These are phyloP conservation scores for Eucalyptus fibrosa DNA, from an alignment of 345 rosid genomes.

Conservation along the genomic window DNA sequence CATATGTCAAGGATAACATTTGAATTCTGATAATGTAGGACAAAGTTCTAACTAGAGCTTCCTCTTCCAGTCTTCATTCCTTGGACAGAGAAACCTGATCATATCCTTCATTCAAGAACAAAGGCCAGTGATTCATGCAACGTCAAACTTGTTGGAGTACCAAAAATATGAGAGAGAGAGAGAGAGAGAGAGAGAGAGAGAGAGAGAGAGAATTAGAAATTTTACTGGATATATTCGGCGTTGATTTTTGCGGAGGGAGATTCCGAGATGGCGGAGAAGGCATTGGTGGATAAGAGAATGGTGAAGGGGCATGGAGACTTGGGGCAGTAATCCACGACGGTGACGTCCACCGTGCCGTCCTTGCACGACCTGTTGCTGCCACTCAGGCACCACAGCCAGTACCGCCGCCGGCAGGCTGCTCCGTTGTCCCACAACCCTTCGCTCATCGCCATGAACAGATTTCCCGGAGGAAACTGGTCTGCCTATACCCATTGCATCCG, in stretches of 20 bases:
- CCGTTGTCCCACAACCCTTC: constrained; percentile 23
- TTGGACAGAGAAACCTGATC: neutral
- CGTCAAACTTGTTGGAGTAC: neutral
- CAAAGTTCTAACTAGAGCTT: neutral
- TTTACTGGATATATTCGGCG: constrained; percentile 16
- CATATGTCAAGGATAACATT: neutral
- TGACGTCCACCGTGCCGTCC: constrained; percentile 8
- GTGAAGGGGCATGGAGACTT: constrained; percentile 21
- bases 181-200: neutral
- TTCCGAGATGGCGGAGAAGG: constrained; percentile 3
- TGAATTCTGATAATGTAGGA: neutral
- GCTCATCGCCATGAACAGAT: constrained; percentile 7
- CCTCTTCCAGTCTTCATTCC: neutral
- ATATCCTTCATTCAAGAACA: neutral
- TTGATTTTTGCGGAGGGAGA: constrained; percentile 2
- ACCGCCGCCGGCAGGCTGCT: constrained; percentile 20
- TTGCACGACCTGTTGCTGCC: constrained; percentile 13
- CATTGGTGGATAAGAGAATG: constrained; percentile 4
- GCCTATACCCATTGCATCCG: constrained; percentile 4
- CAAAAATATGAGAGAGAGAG: neutral
- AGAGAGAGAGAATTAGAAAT: neutral
- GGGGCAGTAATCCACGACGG: constrained; percentile 17
- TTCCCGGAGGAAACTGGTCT: constrained; percentile 14
- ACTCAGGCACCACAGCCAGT: constrained; percentile 11
- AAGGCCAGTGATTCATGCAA: neutral